These are phyloP conservation scores for Pyrus communis DNA, from an alignment of 306 rosid genomes.

Conservation along the genomic window DNA sequence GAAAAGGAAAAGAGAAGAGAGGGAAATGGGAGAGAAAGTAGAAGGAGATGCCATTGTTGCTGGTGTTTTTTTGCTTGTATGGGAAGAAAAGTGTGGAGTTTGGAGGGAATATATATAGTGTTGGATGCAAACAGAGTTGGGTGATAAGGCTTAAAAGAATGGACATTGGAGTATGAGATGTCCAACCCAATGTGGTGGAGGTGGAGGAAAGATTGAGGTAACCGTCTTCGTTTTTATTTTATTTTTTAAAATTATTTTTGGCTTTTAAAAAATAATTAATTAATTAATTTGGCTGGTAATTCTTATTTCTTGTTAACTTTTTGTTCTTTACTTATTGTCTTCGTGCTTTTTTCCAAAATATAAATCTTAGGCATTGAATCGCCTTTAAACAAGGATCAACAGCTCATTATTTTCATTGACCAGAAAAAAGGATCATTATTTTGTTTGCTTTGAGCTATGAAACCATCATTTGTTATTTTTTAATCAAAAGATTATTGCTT, in stretches of 20 bases:
- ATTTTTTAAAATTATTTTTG: not conserved
- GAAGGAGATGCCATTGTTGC: conserved; percentile 47
- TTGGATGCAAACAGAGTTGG: conserved; percentile 15
- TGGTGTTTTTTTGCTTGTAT: not conserved
- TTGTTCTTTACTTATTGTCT: not conserved
- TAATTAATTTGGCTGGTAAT: too few relatives aligned
- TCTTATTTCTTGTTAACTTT: not conserved
- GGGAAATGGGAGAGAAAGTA: conserved; percentile 12
- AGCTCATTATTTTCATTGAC: not conserved
- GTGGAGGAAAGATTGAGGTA: not conserved
- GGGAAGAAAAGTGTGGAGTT: not conserved
- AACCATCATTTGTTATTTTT: not conserved
- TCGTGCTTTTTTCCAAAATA: too few relatives aligned
- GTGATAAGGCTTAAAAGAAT: conserved; percentile 14
- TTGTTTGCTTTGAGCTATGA: not conserved
- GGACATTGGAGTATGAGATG: conserved; percentile 31
- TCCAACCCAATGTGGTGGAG: conserved; percentile 5
- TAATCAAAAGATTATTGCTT: not conserved
- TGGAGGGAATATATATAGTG: conserved; percentile 39
- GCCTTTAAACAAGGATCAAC: not conserved
- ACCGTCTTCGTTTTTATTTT: conserved; percentile 9
- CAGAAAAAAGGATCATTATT: not conserved
- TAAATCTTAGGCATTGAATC: not conserved
- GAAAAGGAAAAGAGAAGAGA: conserved; percentile 20
- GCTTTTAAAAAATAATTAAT: not conserved